Conservation (phyloP, 2,329 filamentous ascomycete genomes). For the Neoarthrinium moseri region DNA sequence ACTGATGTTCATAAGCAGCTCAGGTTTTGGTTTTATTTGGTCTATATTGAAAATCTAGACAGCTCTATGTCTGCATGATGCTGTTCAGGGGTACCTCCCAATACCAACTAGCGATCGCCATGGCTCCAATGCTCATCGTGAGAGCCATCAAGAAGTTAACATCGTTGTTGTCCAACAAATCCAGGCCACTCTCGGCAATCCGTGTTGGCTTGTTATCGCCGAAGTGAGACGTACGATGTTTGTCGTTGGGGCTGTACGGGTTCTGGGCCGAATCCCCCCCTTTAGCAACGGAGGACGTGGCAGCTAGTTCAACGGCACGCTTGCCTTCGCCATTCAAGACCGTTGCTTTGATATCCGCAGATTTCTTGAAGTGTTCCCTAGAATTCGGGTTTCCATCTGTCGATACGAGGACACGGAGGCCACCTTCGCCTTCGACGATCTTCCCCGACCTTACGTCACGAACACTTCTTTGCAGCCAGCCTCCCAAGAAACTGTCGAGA, state of each 20-base stretch:
- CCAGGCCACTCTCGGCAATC: conserved; percentile 62
- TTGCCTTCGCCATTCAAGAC: conserved; percentile 43
- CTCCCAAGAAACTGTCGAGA: conserved; percentile 85
- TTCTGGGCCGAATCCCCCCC: conserved; percentile 34
- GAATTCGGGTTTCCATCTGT: conserved; percentile 22
- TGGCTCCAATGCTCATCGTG: conserved; percentile 75
- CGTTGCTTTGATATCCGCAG: conserved; percentile 37
- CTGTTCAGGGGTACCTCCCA: conserved; percentile 55
- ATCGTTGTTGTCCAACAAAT: conserved; percentile 90
- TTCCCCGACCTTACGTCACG: conserved; percentile 80
- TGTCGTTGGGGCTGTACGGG: conserved; percentile 49
- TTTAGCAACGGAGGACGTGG: conserved; percentile 29
- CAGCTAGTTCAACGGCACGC: conserved; percentile 38
- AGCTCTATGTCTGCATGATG: conserved; percentile 32
- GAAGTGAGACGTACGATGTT: conserved; percentile 51
- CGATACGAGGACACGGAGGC: conserved; percentile 55
- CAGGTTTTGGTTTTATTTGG: too few species aligned
- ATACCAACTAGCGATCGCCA: conserved; percentile 62
- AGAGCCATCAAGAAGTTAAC: conserved; percentile 93
- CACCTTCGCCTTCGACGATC: conserved; percentile 84
- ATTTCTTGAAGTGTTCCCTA: conserved; percentile 29
- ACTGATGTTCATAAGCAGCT: too few species aligned
- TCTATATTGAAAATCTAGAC: too few species aligned
- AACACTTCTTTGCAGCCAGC: conserved; percentile 81
- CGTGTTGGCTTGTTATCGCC: conserved; percentile 59